A percentile compares a stretch with the other conserved stretches of the same genome.
phyloP scores from a whole-genome alignment of 257 asterid genomes.

The Marsdenia floribunda region DNA sequence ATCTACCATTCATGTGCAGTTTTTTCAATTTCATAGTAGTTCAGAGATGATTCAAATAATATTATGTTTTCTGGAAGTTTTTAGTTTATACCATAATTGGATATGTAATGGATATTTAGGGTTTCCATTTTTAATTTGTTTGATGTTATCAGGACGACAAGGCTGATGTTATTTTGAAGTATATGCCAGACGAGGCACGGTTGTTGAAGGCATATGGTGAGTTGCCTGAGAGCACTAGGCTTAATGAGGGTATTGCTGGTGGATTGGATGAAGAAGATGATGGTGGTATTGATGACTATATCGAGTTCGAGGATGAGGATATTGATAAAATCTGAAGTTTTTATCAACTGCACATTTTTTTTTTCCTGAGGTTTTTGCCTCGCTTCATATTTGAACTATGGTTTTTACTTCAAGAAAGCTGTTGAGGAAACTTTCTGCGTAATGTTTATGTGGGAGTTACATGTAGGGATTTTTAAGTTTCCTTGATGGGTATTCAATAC shows the following conservation, averaged over 20 bases:
- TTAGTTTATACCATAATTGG: background rate
- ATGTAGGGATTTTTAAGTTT: background rate
- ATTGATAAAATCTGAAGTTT: constrained; percentile 22
- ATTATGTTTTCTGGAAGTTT: background rate
- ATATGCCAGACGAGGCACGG: constrained; percentile 29
- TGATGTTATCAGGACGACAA: constrained; percentile 22
- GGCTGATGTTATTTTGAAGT: constrained; percentile 28
- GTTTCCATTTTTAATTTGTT: background rate
- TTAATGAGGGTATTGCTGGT: constrained; percentile 27
- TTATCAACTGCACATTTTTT: background rate
- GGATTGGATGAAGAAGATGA: constrained; percentile 27
- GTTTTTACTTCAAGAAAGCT: background rate
- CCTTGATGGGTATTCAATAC: background rate
- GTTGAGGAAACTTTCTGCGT: background rate
- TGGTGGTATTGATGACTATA: constrained; percentile 21
- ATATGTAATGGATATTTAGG: background rate
- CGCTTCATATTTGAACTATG: background rate
- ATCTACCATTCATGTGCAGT: background rate
- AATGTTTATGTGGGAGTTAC: background rate
- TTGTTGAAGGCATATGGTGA: constrained; percentile 27
- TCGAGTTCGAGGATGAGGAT: constrained; percentile 29
- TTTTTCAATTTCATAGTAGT: background rate
- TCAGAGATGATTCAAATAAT: background rate
- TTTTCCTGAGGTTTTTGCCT: background rate
- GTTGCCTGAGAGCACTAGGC: constrained; percentile 23